Conservation (phyloP, 306 rosid genomes). For the Acacia melanoxylon region DNA sequence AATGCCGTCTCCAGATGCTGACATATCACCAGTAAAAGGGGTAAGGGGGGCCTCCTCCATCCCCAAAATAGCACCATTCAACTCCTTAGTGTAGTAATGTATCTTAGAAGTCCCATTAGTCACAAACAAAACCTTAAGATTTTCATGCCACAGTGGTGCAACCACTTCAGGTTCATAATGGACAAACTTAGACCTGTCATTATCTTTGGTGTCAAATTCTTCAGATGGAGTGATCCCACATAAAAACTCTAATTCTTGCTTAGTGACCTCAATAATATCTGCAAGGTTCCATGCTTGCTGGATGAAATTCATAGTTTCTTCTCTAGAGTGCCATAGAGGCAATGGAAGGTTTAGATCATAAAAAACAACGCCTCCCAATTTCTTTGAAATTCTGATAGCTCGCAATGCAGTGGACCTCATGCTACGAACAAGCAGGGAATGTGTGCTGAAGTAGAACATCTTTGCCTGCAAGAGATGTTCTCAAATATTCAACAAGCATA, state of each 20-base stretch:
- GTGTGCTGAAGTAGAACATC: conserved; percentile 90
- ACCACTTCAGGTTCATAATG: conserved; percentile 72
- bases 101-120: conserved; percentile 97
- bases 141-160: conserved; percentile 77
- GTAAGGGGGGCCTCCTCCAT: conserved; percentile 89
- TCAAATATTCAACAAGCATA: conserved; percentile 12
- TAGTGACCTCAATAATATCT: conserved; percentile 88
- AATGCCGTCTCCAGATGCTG: conserved; percentile 94
- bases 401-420: conserved; percentile 82
- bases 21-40: conserved; percentile 82
- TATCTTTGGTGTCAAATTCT: conserved; percentile 87
- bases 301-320: conserved; percentile 73
- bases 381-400: conserved; percentile 77
- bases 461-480: conserved; percentile 69
- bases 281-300: conserved; percentile 84
- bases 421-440: conserved; percentile 82
- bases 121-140: conserved; percentile 87
- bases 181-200: conserved; percentile 72
- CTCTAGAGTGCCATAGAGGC: conserved; percentile 83
- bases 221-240: conserved; percentile 78
- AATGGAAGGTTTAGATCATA: conserved; percentile 88
- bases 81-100: conserved; percentile 82
- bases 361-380: conserved; percentile 78
- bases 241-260: conserved; percentile 93
- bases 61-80: conserved; percentile 72